Evolutionary conservation across 106 monocot genomes (phyloP), one percentile per base, ranked within the genome.

Genomic region (Phalaenopsis aphrodite): DNA sequence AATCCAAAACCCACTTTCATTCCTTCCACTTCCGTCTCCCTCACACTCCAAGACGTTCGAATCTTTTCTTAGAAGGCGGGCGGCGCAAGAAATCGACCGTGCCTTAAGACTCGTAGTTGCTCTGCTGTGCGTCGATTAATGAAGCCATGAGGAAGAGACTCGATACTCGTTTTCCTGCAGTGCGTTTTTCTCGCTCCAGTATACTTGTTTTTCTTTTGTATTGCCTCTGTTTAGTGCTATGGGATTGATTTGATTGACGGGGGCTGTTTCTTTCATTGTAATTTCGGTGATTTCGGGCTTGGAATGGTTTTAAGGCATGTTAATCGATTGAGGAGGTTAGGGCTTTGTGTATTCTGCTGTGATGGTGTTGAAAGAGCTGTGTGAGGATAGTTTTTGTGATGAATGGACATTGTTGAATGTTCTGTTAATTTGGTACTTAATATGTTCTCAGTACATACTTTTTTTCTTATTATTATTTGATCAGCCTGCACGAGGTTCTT

Each of bases 81-180:
- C 41, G 18, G 74, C 18, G 42, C 2, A 19, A 74, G 41, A 19
- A 74, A 19, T 43, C 42, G 74, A 18, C 37, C 14, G 41, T 74
- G 16, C 42, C 42, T 69, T 21, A 2, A 41, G 4, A 8, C 48
- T 30, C 45, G 37, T 46, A 48, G 67, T 7, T 30, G 24, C n/a
- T 67, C 47, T 68, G 37, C 68, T 24, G 69, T 14, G 73, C 58
- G 12, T n/a, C 24, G 43, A 12, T 61, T 47, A 19, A n/a, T 47
- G 45, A 21, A 16, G 75, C 79, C 5, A 93, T 93, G 93, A 91
- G 89, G 84, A 93, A 87, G 93, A 93, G 91, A 87, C 93, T 93
- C 49, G 89, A 91, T 77, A 93, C 93, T 9, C 93, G 93, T 42
- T 93, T 93, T 78, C 91, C 93, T 61, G 93, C 93, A 3, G 93